Evolutionary conservation across 2,329 filamentous ascomycete species (phyloP).

Genomic region (Clonostachys sp.): DNA sequence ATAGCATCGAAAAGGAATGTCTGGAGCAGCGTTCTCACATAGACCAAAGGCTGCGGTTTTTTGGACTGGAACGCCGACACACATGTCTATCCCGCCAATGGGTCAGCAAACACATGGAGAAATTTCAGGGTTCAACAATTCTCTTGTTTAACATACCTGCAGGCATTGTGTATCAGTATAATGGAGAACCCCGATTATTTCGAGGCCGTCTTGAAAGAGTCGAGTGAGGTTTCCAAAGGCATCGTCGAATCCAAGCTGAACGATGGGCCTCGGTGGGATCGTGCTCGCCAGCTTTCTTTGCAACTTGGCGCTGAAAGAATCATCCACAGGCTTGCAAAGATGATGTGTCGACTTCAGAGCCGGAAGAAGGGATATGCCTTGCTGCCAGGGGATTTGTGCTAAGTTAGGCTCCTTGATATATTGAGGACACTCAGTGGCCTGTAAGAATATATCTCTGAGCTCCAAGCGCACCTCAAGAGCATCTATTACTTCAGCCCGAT

Average conservation of each 20-base stretch:
- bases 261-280: conserved; percentile 86
- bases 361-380: conserved; percentile 45
- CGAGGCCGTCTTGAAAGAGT: conserved; percentile 67
- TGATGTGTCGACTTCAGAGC: conserved; percentile 54
- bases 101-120: background rate
- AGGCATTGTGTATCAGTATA: conserved; percentile 67
- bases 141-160: conserved; percentile 44
- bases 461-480: conserved; percentile 63
- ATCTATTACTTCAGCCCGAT: conserved; percentile 24
- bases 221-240: conserved; percentile 66
- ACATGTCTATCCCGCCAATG: conserved; percentile 52
- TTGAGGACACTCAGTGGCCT: conserved; percentile 43
- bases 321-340: conserved; percentile 61
- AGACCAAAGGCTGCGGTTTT: conserved; percentile 78
- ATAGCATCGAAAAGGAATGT: conserved; percentile 70
- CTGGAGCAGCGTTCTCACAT: conserved; percentile 76
- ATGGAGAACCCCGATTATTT: conserved; percentile 62
- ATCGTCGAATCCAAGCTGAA: conserved; percentile 68
- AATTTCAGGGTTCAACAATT: background rate
- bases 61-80: conserved; percentile 71
- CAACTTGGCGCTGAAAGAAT: conserved; percentile 85
- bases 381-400: conserved; percentile 45
- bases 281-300: conserved; percentile 91
- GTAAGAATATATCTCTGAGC: conserved; percentile 61
- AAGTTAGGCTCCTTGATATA: conserved; percentile 38